Percentiles rank a stretch among this genome's conserved stretches.
These are phyloP conservation scores for Cladorrhinum sp. DNA, from an alignment of 2,329 filamentous ascomycete genomes.

Conservation along the genomic window DNA sequence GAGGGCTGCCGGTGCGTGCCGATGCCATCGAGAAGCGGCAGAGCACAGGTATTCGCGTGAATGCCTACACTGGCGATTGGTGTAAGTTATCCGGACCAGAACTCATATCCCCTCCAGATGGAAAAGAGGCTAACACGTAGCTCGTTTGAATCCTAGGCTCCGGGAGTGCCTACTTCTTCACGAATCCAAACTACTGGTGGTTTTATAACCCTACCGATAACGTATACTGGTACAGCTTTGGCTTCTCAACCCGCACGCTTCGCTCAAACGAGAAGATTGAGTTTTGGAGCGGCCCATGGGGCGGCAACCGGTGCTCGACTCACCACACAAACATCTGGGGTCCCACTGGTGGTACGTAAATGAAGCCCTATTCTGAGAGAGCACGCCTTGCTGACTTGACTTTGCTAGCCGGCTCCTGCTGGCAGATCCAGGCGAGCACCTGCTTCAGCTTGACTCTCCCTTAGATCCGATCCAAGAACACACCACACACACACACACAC, in stretches of 20 bases:
- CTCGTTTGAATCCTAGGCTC: too few species aligned
- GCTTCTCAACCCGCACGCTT: not conserved
- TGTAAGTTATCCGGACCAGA: not conserved
- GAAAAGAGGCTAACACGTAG: too few species aligned
- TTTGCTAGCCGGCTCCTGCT: too few species aligned
- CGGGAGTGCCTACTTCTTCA: too few species aligned
- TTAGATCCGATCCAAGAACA: too few species aligned
- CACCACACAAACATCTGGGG: not conserved
- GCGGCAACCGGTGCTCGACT: not conserved
- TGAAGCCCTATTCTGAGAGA: not conserved
- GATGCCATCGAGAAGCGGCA: conserved; percentile 3
- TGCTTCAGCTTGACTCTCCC: too few species aligned
- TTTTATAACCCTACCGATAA: not conserved
- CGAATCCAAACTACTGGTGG: too few species aligned
- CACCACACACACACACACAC: too few species aligned
- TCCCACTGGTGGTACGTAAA: not conserved
- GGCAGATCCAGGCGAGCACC: too few species aligned
- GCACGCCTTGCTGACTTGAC: too few species aligned
- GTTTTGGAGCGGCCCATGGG: not conserved
- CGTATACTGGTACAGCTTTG: not conserved
- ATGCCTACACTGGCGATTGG: not conserved
- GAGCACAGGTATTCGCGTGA: not conserved
- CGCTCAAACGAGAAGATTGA: not conserved
- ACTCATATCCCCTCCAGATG: too few species aligned
- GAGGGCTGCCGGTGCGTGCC: not conserved